phyloP scores from a whole-genome alignment of 2,329 filamentous ascomycete species.

The Cryphonectria radicalis region DNA sequence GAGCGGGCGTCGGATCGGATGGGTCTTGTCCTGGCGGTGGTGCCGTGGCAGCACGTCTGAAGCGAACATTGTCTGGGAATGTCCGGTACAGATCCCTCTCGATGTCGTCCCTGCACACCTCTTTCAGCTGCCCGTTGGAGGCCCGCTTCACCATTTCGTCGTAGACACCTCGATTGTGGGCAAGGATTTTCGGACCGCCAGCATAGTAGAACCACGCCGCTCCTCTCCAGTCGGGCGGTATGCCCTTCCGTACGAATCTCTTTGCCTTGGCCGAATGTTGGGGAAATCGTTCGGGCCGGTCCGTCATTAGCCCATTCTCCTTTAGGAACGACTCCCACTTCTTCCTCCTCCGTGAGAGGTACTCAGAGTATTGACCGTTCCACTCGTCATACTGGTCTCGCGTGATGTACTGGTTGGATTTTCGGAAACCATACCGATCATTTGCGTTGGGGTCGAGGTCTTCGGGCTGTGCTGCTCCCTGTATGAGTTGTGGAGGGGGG shows the following conservation, averaged over 20 bases:
- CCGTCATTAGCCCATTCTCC: slow-evolving; percentile 74
- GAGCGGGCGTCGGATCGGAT: slow-evolving; percentile 37
- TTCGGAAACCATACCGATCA: slow-evolving; percentile 92
- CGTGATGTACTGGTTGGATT: slow-evolving; percentile 78
- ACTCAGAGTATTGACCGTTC: slow-evolving; percentile 75
- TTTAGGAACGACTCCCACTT: slow-evolving; percentile 84
- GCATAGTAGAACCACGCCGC: slow-evolving; percentile 97
- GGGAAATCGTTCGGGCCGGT: slow-evolving; percentile 77
- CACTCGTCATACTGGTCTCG: slow-evolving; percentile 80
- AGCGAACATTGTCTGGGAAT: slow-evolving; percentile 91
- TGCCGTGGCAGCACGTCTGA: slow-evolving; percentile 64
- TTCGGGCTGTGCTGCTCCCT: slow-evolving; percentile 46
- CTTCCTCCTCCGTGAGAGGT: slow-evolving; percentile 72
- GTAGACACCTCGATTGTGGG: slow-evolving; percentile 78
- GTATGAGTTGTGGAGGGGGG: slow-evolving; percentile 31
- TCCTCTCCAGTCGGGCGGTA: slow-evolving; percentile 92
- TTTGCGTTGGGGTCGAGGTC: slow-evolving; percentile 54
- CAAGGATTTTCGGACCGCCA: slow-evolving; percentile 78
- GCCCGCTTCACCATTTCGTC: slow-evolving; percentile 65
- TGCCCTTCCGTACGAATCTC: slow-evolving; percentile 88
- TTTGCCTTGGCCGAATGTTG: slow-evolving; percentile 82
- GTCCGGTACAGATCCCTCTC: slow-evolving; percentile 92
- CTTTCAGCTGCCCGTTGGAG: slow-evolving; percentile 55
- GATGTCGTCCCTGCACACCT: slow-evolving; percentile 83
- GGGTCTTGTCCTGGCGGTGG: slow-evolving; percentile 39